A percentile compares a stretch with the other conserved stretches of the same genome.
phyloP scores from a whole-genome alignment of 2,329 filamentous ascomycete species.

The Calonectria montana region DNA sequence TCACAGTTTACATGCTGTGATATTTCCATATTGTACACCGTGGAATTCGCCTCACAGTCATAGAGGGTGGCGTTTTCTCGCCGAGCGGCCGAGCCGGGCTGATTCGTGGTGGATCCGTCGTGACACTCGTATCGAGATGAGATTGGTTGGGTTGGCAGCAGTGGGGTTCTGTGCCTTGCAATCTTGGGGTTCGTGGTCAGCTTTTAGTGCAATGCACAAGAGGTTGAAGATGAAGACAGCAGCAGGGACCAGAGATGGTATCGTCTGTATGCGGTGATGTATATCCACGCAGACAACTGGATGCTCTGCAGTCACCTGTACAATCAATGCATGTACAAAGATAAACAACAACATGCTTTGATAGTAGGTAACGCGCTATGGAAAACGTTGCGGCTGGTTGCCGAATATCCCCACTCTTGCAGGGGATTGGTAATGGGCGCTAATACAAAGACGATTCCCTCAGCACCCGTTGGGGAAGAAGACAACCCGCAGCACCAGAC shows the following conservation, averaged over 20 bases:
- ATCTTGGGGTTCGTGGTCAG: not conserved
- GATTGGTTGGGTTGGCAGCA: not conserved
- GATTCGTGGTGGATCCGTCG: not conserved
- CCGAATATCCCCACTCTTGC: not conserved
- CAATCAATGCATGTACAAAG: too few relatives aligned
- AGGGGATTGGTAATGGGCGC: not conserved
- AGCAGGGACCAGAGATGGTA: too few relatives aligned
- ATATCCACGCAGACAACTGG: too few relatives aligned
- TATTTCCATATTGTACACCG: too few relatives aligned
- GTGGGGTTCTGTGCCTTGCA: not conserved
- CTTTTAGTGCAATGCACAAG: not conserved
- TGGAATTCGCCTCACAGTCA: too few relatives aligned
- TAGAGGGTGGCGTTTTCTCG: not conserved
- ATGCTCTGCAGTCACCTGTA: too few relatives aligned
- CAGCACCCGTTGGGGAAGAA: not conserved
- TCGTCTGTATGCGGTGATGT: too few relatives aligned
- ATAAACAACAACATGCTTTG: not conserved
- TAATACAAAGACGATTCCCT: not conserved
- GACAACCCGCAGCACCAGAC: not conserved
- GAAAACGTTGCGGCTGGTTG: not conserved
- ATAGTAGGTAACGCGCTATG: not conserved
- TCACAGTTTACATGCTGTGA: too few relatives aligned
- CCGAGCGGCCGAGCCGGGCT: not conserved
- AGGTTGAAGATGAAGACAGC: not conserved
- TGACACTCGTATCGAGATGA: not conserved